Evolutionary conservation across 306 rosid species (phyloP).

Genomic region (Medicago ruthenica): DNA sequence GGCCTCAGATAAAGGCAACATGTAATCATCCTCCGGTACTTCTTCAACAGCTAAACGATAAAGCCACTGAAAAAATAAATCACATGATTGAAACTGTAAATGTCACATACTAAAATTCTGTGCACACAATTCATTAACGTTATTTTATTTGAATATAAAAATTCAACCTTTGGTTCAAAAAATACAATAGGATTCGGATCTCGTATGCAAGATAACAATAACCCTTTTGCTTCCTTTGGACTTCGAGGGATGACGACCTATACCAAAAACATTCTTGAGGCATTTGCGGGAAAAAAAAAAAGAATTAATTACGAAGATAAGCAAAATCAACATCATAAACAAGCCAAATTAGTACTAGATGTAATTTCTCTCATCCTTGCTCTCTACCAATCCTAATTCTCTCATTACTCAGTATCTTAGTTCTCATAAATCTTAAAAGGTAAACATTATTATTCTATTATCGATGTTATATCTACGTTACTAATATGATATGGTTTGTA

Average conservation of each 20-base stretch:
- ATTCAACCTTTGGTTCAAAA: slow-evolving; percentile 91
- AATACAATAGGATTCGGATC: slow-evolving; percentile 94
- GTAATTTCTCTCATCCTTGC: neutral
- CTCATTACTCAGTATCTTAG: neutral
- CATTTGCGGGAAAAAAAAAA: slow-evolving; percentile 18
- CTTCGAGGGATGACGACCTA: slow-evolving; percentile 98
- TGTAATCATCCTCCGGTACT: slow-evolving; percentile 87
- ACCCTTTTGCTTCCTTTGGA: slow-evolving; percentile 90
- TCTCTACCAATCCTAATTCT: neutral
- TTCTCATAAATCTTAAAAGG: neutral
- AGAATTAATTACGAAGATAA: slow-evolving; percentile 14
- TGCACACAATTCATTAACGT: slow-evolving; percentile 26
- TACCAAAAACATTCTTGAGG: slow-evolving; percentile 38
- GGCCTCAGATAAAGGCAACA: slow-evolving; percentile 91
- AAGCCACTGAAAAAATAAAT: slow-evolving; percentile 72
- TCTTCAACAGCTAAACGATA: slow-evolving; percentile 97
- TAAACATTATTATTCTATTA: neutral
- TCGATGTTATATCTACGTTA: neutral
- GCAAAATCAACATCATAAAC: neutral
- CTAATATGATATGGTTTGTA: neutral
- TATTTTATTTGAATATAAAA: slow-evolving; percentile 22
- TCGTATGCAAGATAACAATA: slow-evolving; percentile 82
- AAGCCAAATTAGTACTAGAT: neutral
- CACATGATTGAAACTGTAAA: slow-evolving; percentile 21
- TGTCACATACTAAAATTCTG: slow-evolving; percentile 6